Base-by-base conservation (phyloP, 2,329 filamentous ascomycete genomes). In the Exutisphaerella laricina region DNA sequence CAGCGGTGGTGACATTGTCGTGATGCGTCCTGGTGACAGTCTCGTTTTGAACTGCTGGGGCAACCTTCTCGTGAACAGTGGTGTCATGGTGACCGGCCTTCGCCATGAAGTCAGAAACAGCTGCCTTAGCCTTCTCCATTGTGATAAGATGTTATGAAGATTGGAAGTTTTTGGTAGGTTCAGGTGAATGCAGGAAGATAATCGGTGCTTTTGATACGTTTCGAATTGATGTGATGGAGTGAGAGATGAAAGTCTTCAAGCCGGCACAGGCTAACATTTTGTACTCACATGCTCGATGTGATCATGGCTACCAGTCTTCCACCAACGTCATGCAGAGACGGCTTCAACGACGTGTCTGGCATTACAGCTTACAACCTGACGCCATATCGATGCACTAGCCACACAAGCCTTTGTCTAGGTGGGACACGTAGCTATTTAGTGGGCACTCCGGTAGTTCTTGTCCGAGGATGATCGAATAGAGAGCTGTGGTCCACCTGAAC, bases 81-180 rank as follows among this genome's bases (percentile, higher is more conserved):
- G 82, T 86, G 56, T 82, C 78, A 54, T 84, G 74, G 50, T 84
- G 76, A 43, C 80, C 80, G 43, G 77, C 69, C 54, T 74, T 73
- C 58, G 39, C 36, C 54, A 82, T 72, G 67, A 85, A 81, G 58
- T 74, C 73, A 34, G 67, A 66, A 56, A 85, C 73, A 46, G 75
- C 76, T 57, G 72, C 69, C 70, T 80, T 84, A 28, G 80, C 79
- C 60, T 78, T 78, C 12, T 84, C 73, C 80, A 84, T 82, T 54
- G 17, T 72, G 61, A 33, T 20, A 6, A 16, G 45, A 37, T 32
- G 25, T 43, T 25, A 9, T 16, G 29, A 22, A 42, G 48, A 20
- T 36, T 43, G 36, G 14, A 17, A 28, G 34, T 43, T 22, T n/a
- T 35, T 12, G 18, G 20, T 32, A 8, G 39, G 35, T 33, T 29